Base-by-base conservation (phyloP, 1,139 yeast genomes). In the Yamadazyma spencermartinsiae region DNA sequence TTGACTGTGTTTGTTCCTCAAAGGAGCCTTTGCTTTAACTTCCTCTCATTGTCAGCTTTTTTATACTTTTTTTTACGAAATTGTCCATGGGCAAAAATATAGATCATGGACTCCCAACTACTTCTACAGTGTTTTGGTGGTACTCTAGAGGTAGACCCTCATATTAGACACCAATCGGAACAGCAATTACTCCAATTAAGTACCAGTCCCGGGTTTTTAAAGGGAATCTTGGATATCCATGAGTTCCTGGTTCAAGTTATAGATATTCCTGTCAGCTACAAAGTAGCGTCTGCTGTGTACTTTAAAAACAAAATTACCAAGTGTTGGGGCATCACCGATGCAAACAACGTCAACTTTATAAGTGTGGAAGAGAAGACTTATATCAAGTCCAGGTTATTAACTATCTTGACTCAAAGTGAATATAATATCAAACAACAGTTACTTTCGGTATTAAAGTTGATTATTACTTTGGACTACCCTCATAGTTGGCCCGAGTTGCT, bases 221-320 rank as follows among this genome's bases (percentile, higher is more conserved):
- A 84, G 9, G 92, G 90, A 1, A 86, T 96, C 58, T 65, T 92
- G 34, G 92, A 87, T 53, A 82, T 23, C n/a, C 26, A 23, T 92
- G 40, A 74, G 46, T 14, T 41, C 42, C 12, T n/a, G 11, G 17
- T 39, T 29, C 15, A 7, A 11, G 29, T 9, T 13, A 27, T 13
- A 17, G 24, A 32, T 18, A 14, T 34, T 87, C 29, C 49, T 55
- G 25, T 46, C 51, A 30, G 24, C 19, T 18, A 30, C 9, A 80
- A 82, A 48, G 74, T 81, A 37, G 92, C 96, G 10, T 86, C 95
- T 13, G 95, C 95, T 0, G 83, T 92, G 20, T 90, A 82, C 59
- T 80, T 92, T 63, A 92, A 92, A 58, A 92, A 92, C 58, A 71
- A 82, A 43, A 72, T 89, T 19, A 65, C 74, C 11, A 75, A 76